Conservation (phyloP, 106 monocot genomes). For the Dioscorea zingiberensis region DNA sequence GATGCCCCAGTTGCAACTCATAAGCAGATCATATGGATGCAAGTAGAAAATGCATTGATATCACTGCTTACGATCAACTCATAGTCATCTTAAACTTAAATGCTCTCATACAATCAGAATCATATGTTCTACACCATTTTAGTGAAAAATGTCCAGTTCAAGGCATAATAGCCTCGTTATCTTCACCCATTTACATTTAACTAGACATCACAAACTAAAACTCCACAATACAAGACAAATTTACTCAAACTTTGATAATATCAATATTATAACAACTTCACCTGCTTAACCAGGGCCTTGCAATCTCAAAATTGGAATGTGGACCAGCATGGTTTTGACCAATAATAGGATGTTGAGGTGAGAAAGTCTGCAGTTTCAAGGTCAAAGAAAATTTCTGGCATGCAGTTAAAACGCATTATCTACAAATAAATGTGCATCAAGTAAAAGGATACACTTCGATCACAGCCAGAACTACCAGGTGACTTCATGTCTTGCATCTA, state of each 20-base stretch:
- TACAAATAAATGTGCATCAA: background rate
- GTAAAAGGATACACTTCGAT: constrained; percentile 66
- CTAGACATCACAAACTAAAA: no score
- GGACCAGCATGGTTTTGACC: constrained; percentile 48
- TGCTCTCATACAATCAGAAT: no score
- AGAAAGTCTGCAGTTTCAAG: constrained; percentile 40
- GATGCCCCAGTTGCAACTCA: no score
- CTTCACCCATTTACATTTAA: no score
- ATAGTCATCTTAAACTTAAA: no score
- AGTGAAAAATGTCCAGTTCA: no score
- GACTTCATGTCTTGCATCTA: constrained; percentile 52
- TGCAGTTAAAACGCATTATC: background rate
- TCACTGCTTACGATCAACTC: no score
- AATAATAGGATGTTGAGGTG: constrained; percentile 40
- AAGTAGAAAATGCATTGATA: no score
- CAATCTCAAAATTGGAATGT: constrained; percentile 30
- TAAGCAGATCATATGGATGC: no score
- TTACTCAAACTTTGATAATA: background rate
- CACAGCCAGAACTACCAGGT: constrained; percentile 28
- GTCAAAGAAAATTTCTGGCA: constrained; percentile 27
- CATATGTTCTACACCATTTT: no score
- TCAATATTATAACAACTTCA: constrained; percentile 8
- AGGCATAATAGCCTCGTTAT: no score
- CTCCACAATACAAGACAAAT: no score
- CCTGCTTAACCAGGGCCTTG: constrained; percentile 46